Conservation (phyloP, 805 yeast genomes). For the Yamadazyma phyllophila region DNA sequence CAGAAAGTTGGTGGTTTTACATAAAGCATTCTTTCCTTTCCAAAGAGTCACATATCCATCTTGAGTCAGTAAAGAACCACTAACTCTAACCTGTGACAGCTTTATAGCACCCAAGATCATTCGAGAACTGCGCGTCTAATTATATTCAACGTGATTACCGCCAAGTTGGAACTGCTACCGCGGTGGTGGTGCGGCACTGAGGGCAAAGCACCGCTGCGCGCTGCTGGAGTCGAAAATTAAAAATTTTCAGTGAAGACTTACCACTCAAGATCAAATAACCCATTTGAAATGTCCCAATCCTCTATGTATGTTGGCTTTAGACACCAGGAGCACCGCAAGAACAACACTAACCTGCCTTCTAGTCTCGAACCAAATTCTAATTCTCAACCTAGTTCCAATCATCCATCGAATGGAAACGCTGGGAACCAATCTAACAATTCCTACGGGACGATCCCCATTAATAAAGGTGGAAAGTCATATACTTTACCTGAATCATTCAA, state of each 20-base stretch:
- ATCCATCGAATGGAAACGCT: constrained; percentile 5
- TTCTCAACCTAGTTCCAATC: background rate
- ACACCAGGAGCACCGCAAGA: too few relatives aligned
- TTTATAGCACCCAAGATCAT: background rate
- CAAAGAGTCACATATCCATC: too few relatives aligned
- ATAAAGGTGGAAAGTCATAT: constrained; percentile 44
- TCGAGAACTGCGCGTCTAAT: background rate
- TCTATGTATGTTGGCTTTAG: constrained; percentile 2
- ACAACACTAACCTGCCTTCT: background rate
- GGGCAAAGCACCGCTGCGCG: background rate
- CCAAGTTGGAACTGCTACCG: background rate
- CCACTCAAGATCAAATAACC: background rate
- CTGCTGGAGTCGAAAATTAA: constrained; percentile 4
- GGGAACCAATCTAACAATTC: background rate
- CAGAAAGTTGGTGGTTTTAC: too few relatives aligned
- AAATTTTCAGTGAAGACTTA: constrained; percentile 7
- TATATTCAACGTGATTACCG: too few relatives aligned
- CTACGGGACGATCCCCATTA: constrained; percentile 29
- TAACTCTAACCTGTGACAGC: too few relatives aligned
- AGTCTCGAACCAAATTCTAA: constrained; percentile 7
- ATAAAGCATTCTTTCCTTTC: too few relatives aligned
- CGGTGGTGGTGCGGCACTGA: background rate
- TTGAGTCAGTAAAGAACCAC: too few relatives aligned
- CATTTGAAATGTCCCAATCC: constrained; percentile 8
- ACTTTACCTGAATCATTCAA: constrained; percentile 52